Evolutionary conservation across 1,284 basidiomycete genomes (phyloP).

Genomic region (Rhodotorula sp.): DNA sequence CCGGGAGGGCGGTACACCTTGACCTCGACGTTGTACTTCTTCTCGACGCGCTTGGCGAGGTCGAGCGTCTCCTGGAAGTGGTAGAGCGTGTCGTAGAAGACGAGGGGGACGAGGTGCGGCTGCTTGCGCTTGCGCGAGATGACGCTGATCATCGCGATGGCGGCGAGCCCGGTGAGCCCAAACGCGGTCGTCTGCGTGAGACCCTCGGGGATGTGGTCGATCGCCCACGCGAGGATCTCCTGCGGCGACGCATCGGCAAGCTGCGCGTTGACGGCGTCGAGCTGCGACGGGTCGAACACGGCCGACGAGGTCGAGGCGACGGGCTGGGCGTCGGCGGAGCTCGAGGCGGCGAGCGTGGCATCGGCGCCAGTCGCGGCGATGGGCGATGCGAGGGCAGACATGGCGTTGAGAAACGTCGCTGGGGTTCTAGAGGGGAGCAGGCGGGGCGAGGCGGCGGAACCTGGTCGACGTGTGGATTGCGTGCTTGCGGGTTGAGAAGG

Average conservation of each 20-base stretch:
- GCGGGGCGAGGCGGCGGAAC: no score
- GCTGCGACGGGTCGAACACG: constrained; percentile 27
- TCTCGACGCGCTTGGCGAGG: constrained; percentile 76
- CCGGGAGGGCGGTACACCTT: constrained; percentile 78
- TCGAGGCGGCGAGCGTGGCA: no score
- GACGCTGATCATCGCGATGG: constrained; percentile 88
- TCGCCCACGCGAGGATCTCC: constrained; percentile 79
- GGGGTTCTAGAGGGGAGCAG: no score
- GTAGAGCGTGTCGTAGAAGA: constrained; percentile 95
- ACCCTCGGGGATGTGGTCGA: constrained; percentile 63
- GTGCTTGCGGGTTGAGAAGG: no score
- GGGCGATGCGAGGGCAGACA: not conserved
- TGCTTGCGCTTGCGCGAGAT: constrained; percentile 54
- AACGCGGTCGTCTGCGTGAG: constrained; percentile 77
- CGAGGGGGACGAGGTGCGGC: constrained; percentile 57
- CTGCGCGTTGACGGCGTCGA: constrained; percentile 70
- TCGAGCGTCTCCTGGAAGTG: constrained; percentile 93
- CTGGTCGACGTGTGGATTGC: no score
- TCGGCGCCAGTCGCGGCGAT: not conserved
- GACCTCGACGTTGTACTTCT: constrained; percentile 71
- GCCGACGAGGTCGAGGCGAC: constrained; percentile 6
- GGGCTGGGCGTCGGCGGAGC: not conserved
- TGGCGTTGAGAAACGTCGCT: not conserved
- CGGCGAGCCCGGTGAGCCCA: constrained; percentile 85
- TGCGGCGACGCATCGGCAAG: constrained; percentile 71